phyloP scores from a whole-genome alignment of 2,329 filamentous ascomycete species.

The Coniella vitis region DNA sequence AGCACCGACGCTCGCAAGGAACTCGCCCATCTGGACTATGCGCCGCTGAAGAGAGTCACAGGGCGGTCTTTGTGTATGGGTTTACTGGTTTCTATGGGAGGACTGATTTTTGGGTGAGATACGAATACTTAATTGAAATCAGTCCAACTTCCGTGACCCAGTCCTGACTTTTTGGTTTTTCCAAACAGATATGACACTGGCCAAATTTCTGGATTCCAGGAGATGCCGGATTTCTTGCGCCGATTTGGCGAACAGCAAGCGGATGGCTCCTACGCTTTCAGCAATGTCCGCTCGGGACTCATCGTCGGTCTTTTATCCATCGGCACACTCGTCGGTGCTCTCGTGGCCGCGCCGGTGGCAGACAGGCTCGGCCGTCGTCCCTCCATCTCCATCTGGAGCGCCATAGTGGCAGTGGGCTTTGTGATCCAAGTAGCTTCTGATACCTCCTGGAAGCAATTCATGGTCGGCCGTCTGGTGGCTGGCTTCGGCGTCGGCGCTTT shows the following conservation, averaged over 20 bases:
- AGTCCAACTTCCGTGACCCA: no score
- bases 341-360: constrained; percentile 55
- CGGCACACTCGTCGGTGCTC: constrained; percentile 53
- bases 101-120: constrained; percentile 30
- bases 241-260: constrained; percentile 40
- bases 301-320: constrained; percentile 54
- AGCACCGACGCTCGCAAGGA: constrained; percentile 26
- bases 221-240: constrained; percentile 48
- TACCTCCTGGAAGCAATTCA: constrained; percentile 56
- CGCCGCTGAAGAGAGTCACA: constrained; percentile 34
- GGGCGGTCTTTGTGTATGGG: constrained; percentile 31
- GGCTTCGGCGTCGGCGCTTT: constrained; percentile 62
- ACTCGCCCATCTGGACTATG: constrained; percentile 36
- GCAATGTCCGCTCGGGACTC: constrained; percentile 48
- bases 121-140: neutral
- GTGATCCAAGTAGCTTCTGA: constrained; percentile 57
- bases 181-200: constrained; percentile 44
- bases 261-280: constrained; percentile 38
- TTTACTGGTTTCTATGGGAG: constrained; percentile 37
- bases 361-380: constrained; percentile 57
- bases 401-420: constrained; percentile 58
- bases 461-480: constrained; percentile 57
- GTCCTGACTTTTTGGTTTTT: constrained; percentile 10
- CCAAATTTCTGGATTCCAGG: constrained; percentile 50
- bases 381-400: constrained; percentile 55